Base-by-base conservation (phyloP, 2,329 filamentous ascomycete species). In the Sporothrix curviconia region DNA sequence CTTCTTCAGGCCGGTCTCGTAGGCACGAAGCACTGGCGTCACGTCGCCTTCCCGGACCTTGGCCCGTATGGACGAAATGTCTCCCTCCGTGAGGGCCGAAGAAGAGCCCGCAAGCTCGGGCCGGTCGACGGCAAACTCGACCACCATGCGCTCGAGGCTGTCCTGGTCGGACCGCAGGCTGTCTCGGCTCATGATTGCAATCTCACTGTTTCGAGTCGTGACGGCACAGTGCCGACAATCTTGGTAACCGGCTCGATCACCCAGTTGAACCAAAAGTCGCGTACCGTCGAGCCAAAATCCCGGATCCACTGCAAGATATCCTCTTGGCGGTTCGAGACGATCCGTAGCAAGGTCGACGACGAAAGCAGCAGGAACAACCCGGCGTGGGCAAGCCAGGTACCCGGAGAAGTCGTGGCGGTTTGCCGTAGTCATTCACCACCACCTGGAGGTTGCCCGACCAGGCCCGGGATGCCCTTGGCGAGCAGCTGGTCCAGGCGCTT, bases 231-330 rank as follows among this genome's bases (percentile, higher is more conserved):
- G 50, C 87, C 85, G 58, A 99, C 82, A 17, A 99, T 79, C 68
- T 90, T 92, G 65, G 84, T 84, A 1, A 84, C 78, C 0, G 94
- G 94, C 62, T 95, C 87, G 11, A 99, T 76, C 3, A 99, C 87
- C 94, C 94, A 99, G 70, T 99, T 99, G 60, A 85, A 78, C 89
- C 92, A 96, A 69, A 99, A 99, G 70, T 95, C 92, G 55, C 89
- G 80, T 1, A 85, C 75, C 0, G 94, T 99, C 1, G 77, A 75
- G 7, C 90, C 92, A 25, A 96, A 74, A 62, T 94, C 88, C 36
- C 80, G 77, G 44, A 95, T 77, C 91, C 92, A 96, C 47, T 83
- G 78, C 25, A 89, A 63, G 19, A 99, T 86, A 63, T 92, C 89
- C 19, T 87, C 86, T 65, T 83, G 84, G 53, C 85, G 81, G 67